Conservation (phyloP, 2,329 filamentous ascomycete genomes). For the Fusarium pseudonygamai region DNA sequence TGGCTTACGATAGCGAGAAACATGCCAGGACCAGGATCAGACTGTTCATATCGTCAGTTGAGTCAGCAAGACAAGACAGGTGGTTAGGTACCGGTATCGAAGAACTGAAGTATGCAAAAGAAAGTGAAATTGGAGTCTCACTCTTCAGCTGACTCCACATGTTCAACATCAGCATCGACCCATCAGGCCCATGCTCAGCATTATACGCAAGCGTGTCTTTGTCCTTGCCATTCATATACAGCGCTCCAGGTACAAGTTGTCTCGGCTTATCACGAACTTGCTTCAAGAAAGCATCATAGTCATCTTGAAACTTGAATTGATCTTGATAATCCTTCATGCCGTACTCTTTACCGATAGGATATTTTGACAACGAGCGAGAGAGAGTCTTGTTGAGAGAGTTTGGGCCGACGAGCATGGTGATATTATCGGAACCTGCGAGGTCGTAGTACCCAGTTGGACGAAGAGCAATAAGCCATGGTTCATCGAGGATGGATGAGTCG, state of each 20-base stretch:
- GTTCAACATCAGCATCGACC: not conserved
- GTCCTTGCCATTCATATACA: not conserved
- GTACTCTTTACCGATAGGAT: not conserved
- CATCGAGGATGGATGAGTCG: not conserved
- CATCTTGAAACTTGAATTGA: not conserved
- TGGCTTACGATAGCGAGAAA: not conserved
- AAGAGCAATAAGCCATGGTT: not conserved
- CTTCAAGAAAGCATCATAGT: not conserved
- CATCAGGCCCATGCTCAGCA: not conserved
- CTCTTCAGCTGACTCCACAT: not conserved
- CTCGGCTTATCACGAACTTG: not conserved
- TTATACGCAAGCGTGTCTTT: not conserved
- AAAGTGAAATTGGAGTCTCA: not conserved
- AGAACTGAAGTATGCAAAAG: not conserved
- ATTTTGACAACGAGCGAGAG: not conserved
- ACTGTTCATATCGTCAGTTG: not conserved
- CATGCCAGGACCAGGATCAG: not conserved
- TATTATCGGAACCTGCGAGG: not conserved
- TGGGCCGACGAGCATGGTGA: not conserved
- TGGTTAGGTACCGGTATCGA: not conserved
- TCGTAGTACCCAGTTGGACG: not conserved
- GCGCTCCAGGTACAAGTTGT: not conserved
- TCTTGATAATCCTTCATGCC: not conserved
- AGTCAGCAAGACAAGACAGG: rapidly evolving
- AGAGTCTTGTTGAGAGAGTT: not conserved